Conservation (phyloP, 305 asterid species). For the Nicotiana rustica region DNA sequence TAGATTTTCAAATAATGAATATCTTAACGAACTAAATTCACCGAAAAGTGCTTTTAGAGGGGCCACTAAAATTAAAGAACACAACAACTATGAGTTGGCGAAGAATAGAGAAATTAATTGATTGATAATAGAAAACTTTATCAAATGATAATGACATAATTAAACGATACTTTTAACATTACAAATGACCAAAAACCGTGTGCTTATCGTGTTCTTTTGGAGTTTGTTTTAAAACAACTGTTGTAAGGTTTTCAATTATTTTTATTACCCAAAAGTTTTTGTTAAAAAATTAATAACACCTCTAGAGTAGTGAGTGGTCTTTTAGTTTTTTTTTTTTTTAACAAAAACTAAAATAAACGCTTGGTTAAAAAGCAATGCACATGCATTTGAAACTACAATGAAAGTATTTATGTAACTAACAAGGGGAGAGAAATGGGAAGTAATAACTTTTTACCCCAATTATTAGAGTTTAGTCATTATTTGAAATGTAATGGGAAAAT, state of each 20-base stretch:
- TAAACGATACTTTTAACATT: not conserved
- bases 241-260: no score
- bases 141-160: not conserved
- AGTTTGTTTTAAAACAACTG: not conserved
- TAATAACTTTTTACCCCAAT: no score
- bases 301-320: no score
- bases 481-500: no score
- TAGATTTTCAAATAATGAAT: not conserved
- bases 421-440: no score
- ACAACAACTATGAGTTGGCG: not conserved
- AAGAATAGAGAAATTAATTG: not conserved
- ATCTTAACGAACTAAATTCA: not conserved
- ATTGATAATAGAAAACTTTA: not conserved
- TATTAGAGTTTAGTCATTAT: no score
- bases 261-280: not conserved
- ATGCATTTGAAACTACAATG: no score
- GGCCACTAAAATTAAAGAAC: not conserved
- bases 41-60: not conserved
- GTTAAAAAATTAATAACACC: no score
- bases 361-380: no score
- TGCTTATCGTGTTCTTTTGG: not conserved
- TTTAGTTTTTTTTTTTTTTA: no score
- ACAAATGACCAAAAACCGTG: not conserved
- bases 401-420: no score
- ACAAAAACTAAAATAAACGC: no score